Base-by-base conservation (phyloP, 192 early-diverging fungal genomes). In the Chytriomyces confervae region DNA sequence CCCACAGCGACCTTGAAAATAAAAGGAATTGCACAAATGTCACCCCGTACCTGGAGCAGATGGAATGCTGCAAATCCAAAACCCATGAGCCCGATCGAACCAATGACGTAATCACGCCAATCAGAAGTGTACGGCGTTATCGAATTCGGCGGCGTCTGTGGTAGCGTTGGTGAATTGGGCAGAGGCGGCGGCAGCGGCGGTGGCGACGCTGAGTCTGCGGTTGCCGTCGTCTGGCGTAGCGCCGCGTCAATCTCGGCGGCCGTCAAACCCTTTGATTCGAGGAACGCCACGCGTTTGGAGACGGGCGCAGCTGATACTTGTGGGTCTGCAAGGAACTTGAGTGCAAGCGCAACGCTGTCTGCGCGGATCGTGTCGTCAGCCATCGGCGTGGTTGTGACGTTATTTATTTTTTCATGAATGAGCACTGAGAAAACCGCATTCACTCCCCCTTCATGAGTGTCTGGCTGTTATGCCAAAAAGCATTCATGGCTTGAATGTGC, bases 81-180 rank as follows among this genome's bases (percentile, higher is more conserved):
- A 10, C 96, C 96, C 69, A 92, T 93, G 18, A 92, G 91, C 11
- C 94, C 90, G 11, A 95, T 91, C n/a, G 94, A 89, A 7, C 92
- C 95, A 53, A 99, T 92, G 81, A 95, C 92, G 76, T 94, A 90
- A 81, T 99, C 97, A 72, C 95, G 92, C 97, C 97, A 99, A 76
- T 93, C 93, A 61, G 91, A 87, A 18, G 76, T 82, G 5, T 89
- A 84, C 9, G 53, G 43, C 70, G 23, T 44, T 16, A 6, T 10
- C 36, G 36, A 36, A 36, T 36, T 36, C 36, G 36, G 2, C 36
- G 36, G 36, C 36, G 36, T 3, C 36, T 2, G 36, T 4, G 1
- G 36, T 36, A 1, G 36, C 2, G 36, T 3, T 36, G 36, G 36
- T 36, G 36, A 2, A 36, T 4, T 36, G 61, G 5, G 9, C 18